These are phyloP conservation scores for Leccinellum albellum DNA, from an alignment of 768 basidiomycete species.

Conservation along the genomic window DNA sequence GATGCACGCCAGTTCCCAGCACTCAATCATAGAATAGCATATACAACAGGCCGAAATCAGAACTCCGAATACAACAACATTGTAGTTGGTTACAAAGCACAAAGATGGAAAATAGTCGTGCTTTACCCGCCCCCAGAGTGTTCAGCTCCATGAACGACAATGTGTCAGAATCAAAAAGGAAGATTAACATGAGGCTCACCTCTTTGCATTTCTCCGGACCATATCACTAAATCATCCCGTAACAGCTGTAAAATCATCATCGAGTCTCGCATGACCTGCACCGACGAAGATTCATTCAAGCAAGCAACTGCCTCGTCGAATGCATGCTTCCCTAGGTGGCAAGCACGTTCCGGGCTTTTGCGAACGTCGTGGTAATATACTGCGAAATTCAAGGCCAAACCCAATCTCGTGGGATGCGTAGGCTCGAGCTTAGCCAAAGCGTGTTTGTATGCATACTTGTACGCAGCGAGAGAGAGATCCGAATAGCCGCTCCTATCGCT, in stretches of 20 bases:
- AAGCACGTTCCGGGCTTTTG: conserved; percentile 81
- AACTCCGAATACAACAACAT: neutral
- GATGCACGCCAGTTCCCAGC: neutral
- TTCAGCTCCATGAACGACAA: conserved; percentile 20
- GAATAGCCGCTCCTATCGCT: conserved; percentile 66
- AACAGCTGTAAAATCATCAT: conserved; percentile 80
- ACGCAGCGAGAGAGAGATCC: conserved; percentile 74
- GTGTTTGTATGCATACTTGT: conserved; percentile 84
- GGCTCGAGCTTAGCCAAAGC: conserved; percentile 69
- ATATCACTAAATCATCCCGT: conserved; percentile 81
- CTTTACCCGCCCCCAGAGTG: conserved; percentile 17
- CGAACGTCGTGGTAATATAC: conserved; percentile 89
- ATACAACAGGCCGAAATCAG: conserved; percentile 3
- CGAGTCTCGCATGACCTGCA: conserved; percentile 60
- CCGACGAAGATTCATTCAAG: conserved; percentile 41
- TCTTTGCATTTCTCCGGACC: conserved; percentile 71
- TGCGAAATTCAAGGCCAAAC: conserved; percentile 89
- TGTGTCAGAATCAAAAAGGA: conserved; percentile 11
- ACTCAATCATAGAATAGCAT: conserved; percentile 9
- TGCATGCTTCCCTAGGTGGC: conserved; percentile 86
- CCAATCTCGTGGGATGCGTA: conserved; percentile 83
- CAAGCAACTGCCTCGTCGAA: conserved; percentile 86
- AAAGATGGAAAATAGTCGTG: neutral
- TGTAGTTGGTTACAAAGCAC: conserved; percentile 1
- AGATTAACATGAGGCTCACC: conserved; percentile 22